Conservation (phyloP, 768 basidiomycete species). For the Boletus tylopilopsis region DNA sequence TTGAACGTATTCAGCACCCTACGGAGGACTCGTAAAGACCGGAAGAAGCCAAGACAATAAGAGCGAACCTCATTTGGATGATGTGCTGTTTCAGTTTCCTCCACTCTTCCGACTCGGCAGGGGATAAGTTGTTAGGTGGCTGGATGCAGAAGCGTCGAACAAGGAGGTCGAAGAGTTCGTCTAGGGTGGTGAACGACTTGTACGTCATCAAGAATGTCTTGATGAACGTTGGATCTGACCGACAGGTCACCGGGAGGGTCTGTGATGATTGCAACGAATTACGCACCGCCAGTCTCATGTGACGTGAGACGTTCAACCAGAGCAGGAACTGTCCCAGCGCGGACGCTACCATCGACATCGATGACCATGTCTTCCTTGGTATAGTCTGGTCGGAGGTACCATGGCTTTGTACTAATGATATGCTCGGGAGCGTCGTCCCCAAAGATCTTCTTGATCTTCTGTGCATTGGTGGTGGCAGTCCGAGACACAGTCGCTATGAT, state of each 20-base stretch:
- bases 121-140: slow-evolving; percentile 63
- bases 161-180: slow-evolving; percentile 80
- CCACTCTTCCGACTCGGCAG: slow-evolving; percentile 73
- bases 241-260: slow-evolving; percentile 1
- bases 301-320: slow-evolving; percentile 88
- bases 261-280: not conserved
- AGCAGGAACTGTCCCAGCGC: slow-evolving; percentile 82
- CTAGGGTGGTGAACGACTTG: slow-evolving; percentile 85
- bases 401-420: slow-evolving; percentile 54
- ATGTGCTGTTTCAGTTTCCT: slow-evolving; percentile 79
- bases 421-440: slow-evolving; percentile 54
- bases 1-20: slow-evolving; percentile 88
- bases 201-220: slow-evolving; percentile 95
- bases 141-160: slow-evolving; percentile 75
- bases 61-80: slow-evolving; percentile 76
- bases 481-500: slow-evolving; percentile 22
- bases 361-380: slow-evolving; percentile 77
- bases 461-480: slow-evolving; percentile 30
- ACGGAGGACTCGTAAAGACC: slow-evolving; percentile 1
- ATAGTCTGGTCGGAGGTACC: slow-evolving; percentile 85
- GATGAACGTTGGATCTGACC: slow-evolving; percentile 69
- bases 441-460: slow-evolving; percentile 66
- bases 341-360: slow-evolving; percentile 78
- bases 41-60: not conserved
- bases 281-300: slow-evolving; percentile 81